These are phyloP conservation scores for Porphyrellus cyaneotinctus DNA, from an alignment of 768 basidiomycete genomes.

Conservation along the genomic window DNA sequence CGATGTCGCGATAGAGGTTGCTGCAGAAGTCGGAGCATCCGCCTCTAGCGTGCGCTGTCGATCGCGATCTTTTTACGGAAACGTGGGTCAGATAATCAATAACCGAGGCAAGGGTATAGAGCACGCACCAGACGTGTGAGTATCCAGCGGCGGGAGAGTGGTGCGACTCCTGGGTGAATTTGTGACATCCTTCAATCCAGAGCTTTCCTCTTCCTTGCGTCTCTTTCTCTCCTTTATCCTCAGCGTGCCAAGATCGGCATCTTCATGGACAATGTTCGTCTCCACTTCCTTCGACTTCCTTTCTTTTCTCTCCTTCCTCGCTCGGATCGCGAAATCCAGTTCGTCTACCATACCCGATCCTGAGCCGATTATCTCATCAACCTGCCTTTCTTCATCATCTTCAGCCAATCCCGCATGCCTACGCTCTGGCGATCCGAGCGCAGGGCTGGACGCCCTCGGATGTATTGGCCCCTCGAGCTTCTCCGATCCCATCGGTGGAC, in stretches of 20 bases:
- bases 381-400: constrained; percentile 51
- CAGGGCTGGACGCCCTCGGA: constrained; percentile 62
- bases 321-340: constrained; percentile 13
- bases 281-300: constrained; percentile 23
- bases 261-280: constrained; percentile 17
- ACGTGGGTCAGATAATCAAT: constrained; percentile 15
- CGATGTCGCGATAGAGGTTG: constrained; percentile 33
- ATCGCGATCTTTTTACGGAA: constrained; percentile 32
- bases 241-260: constrained; percentile 21
- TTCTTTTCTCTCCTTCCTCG: constrained; percentile 45
- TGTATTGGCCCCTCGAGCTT: constrained; percentile 35
- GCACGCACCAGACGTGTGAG: constrained; percentile 34
- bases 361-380: constrained; percentile 23
- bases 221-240: constrained; percentile 40
- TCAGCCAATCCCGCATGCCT: constrained; percentile 53
- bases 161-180: constrained; percentile 46
- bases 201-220: constrained; percentile 35
- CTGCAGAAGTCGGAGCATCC: constrained; percentile 35
- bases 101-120: not conserved
- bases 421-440: constrained; percentile 59
- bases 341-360: constrained; percentile 15
- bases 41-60: constrained; percentile 36
- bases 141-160: constrained; percentile 36
- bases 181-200: constrained; percentile 58
- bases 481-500: constrained; percentile 26